Percentiles rank a stretch among this genome's conserved stretches.
Evolutionary conservation across 176 grass and related monocot species (phyloP).

Genomic region (Panicum miliaceum): DNA sequence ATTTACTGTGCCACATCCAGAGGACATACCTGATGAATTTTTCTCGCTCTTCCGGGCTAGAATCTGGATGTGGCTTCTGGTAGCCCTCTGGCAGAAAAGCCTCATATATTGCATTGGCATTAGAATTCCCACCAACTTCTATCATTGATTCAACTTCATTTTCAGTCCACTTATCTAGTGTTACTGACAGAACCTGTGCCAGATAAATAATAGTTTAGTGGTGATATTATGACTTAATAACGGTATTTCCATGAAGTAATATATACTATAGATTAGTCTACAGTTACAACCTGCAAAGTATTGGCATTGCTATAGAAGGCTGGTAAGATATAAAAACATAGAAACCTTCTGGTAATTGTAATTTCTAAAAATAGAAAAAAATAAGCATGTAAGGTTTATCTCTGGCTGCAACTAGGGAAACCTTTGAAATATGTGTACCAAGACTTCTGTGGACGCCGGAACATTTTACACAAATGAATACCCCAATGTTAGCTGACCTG

Average conservation of each 20-base stretch:
- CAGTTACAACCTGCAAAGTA: background rate
- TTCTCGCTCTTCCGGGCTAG: constrained; percentile 55
- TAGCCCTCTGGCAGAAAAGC: constrained; percentile 73
- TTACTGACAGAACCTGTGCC: constrained; percentile 67
- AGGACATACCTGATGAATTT: constrained; percentile 72
- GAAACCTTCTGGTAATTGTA: background rate
- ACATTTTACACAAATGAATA: constrained; percentile 84
- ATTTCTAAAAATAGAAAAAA: background rate
- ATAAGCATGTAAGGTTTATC: constrained; percentile 1
- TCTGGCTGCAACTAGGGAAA: constrained; percentile 5
- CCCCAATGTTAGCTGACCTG: constrained; percentile 75
- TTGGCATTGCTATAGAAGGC: background rate
- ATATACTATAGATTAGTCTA: background rate
- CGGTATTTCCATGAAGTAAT: background rate
- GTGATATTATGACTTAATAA: background rate
- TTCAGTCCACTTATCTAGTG: constrained; percentile 79
- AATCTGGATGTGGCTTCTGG: constrained; percentile 65
- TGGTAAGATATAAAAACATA: background rate
- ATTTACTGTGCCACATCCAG: background rate
- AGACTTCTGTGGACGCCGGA: constrained; percentile 77
- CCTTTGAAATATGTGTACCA: constrained; percentile 78
- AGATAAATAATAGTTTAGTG: background rate
- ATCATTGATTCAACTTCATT: constrained; percentile 71
- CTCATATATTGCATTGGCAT: constrained; percentile 81
- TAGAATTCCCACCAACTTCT: constrained; percentile 81